Percentiles rank a stretch among this genome's conserved stretches.
phyloP scores from a whole-genome alignment of 2,329 filamentous ascomycete species.

The Chaetomium globosum region DNA sequence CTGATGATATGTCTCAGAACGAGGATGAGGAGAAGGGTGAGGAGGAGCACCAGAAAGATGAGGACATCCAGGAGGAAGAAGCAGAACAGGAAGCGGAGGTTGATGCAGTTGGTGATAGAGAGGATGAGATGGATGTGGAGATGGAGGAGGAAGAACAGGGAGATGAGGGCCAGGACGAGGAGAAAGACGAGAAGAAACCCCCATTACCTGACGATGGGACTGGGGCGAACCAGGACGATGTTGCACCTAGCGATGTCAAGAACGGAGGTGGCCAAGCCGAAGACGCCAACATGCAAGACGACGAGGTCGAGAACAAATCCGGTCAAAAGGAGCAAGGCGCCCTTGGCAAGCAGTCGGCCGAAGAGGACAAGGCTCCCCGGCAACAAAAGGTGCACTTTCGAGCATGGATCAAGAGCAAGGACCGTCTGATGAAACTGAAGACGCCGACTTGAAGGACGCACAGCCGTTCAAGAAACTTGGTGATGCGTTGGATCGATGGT shows the following conservation, averaged over 20 bases:
- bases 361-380: conserved; percentile 64
- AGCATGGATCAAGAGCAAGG: conserved; percentile 50
- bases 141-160: conserved; percentile 43
- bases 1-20: conserved; percentile 43
- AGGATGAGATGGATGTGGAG: conserved; percentile 50
- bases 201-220: conserved; percentile 50
- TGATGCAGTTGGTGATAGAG: conserved; percentile 39
- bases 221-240: conserved; percentile 62
- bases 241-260: conserved; percentile 64
- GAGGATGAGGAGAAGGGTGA: conserved; percentile 53
- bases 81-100: conserved; percentile 53
- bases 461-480: conserved; percentile 93
- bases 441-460: conserved; percentile 49
- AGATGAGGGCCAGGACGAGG: conserved; percentile 49
- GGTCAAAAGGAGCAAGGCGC: conserved; percentile 68
- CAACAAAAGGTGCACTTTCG: conserved; percentile 63
- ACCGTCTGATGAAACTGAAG: conserved; percentile 49
- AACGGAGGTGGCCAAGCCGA: conserved; percentile 68
- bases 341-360: conserved; percentile 61
- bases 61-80: conserved; percentile 51
- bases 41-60: conserved; percentile 53
- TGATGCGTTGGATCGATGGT: conserved; percentile 90
- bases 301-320: conserved; percentile 56
- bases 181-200: conserved; percentile 54
- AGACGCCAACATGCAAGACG: conserved; percentile 53